Evolutionary conservation across 129 eudicot genomes (phyloP).

Genomic region (Escallonia rubra): DNA sequence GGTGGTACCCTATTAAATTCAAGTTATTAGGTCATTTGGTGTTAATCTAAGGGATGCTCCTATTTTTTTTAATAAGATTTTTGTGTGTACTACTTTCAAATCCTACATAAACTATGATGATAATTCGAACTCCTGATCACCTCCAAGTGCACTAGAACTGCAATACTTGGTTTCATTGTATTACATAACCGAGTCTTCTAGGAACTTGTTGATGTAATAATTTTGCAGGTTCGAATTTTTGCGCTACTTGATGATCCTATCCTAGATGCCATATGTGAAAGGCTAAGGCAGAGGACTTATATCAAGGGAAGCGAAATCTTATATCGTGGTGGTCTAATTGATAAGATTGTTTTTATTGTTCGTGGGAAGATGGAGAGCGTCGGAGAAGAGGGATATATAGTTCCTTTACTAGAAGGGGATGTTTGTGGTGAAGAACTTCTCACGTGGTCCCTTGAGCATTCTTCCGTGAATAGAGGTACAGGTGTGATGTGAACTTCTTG

Average conservation of each 20-base stretch:
- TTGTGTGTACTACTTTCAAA: no score
- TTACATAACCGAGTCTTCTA: no score
- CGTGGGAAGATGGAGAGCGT: constrained; percentile 66
- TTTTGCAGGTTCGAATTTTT: constrained; percentile 59
- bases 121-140: no score
- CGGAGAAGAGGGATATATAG: constrained; percentile 44
- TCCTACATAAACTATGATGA: no score
- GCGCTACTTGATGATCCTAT: constrained; percentile 58
- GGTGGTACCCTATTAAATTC: no score
- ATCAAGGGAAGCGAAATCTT: constrained; percentile 63
- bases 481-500: neutral
- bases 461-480: constrained; percentile 53
- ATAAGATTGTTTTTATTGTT: constrained; percentile 75
- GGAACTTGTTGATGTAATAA: no score
- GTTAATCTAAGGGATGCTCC: no score
- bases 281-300: constrained; percentile 60
- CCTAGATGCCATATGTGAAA: constrained; percentile 69
- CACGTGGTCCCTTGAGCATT: constrained; percentile 76
- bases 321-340: constrained; percentile 42
- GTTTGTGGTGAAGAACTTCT: constrained; percentile 93
- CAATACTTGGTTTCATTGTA: no score
- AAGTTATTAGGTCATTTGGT: no score
- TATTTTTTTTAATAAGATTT: no score
- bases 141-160: no score
- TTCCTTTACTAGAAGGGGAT: constrained; percentile 56